A percentile compares a stretch with the other conserved stretches of the same genome.
Conservation (phyloP, 140 eudicot species). For the Senecio squalidus region DNA sequence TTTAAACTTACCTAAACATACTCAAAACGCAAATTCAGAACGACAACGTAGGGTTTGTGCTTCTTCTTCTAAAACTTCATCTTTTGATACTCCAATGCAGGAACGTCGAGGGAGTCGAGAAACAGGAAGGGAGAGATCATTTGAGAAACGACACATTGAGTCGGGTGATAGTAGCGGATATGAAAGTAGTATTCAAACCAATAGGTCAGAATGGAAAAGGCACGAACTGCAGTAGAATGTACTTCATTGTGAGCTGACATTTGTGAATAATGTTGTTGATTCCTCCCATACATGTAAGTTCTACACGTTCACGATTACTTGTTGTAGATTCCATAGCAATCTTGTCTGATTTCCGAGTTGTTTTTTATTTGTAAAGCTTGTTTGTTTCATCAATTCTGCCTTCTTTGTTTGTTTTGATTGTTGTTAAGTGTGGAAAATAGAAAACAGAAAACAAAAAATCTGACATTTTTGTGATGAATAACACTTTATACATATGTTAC, state of each 20-base stretch:
- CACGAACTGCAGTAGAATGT: conserved; percentile 31
- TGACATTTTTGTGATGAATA: too few relatives aligned
- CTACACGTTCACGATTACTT: conserved; percentile 13
- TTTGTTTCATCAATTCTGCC: conserved; percentile 9
- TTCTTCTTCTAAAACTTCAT: not conserved
- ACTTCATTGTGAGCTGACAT: conserved; percentile 6
- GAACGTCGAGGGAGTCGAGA: conserved; percentile 56
- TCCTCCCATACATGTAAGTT: conserved; percentile 18
- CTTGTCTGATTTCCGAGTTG: not conserved
- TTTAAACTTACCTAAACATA: not conserved
- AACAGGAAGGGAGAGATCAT: conserved; percentile 43
- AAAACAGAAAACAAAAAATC: too few relatives aligned
- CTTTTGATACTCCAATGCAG: conserved; percentile 32
- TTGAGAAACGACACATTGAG: conserved; percentile 55
- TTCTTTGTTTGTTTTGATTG: conserved; percentile 4
- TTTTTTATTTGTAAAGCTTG: not conserved
- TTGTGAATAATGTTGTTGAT: conserved; percentile 29
- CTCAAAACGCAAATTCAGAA: too few relatives aligned
- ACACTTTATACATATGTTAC: too few relatives aligned
- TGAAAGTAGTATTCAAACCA: conserved; percentile 72
- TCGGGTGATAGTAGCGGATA: conserved; percentile 92
- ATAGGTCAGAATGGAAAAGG: conserved; percentile 38
- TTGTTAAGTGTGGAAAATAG: conserved; percentile 7
- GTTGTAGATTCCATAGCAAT: conserved; percentile 26
- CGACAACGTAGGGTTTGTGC: too few relatives aligned